A percentile compares a stretch with the other conserved stretches of the same genome.
These are phyloP conservation scores for Collybia sordida DNA, from an alignment of 768 basidiomycete genomes.

Conservation along the genomic window DNA sequence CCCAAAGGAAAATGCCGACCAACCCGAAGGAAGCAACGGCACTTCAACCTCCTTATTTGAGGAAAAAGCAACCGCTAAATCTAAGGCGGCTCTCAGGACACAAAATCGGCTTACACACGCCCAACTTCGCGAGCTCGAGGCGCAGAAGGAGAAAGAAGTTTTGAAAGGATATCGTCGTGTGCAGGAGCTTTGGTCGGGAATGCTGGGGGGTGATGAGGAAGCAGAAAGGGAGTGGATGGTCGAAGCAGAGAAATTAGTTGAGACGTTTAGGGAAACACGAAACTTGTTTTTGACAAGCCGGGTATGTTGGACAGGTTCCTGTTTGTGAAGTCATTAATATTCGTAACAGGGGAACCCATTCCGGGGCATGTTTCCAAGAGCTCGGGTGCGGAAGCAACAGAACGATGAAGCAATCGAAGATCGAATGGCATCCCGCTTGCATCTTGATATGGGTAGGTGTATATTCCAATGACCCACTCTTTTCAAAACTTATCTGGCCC, in stretches of 20 bases:
- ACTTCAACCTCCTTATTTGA: constrained; percentile 60
- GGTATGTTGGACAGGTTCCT: constrained; percentile 40
- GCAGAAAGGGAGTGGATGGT: constrained; percentile 74
- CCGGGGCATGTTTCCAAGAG: constrained; percentile 66
- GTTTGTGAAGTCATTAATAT: constrained; percentile 2
- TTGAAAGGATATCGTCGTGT: constrained; percentile 56
- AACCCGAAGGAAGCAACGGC: constrained; percentile 14
- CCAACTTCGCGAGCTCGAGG: constrained; percentile 63
- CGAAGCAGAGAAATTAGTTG: constrained; percentile 83
- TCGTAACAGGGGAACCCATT: constrained; percentile 49
- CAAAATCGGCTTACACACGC: constrained; percentile 53
- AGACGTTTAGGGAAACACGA: constrained; percentile 86
- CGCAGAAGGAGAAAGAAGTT: constrained; percentile 65
- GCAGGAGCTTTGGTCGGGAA: constrained; percentile 60
- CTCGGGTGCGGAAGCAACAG: constrained; percentile 33
- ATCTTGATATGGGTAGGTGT: constrained; percentile 66
- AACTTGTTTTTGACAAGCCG: constrained; percentile 78
- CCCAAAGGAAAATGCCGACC: constrained; percentile 21
- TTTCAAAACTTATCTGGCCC: not conserved
- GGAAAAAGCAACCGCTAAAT: constrained; percentile 36
- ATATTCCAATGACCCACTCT: not conserved
- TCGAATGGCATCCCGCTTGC: constrained; percentile 72
- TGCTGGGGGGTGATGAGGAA: constrained; percentile 43
- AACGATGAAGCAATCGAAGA: constrained; percentile 63
- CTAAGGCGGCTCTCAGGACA: constrained; percentile 33